A percentile compares a stretch with the other conserved stretches of the same genome.
phyloP scores from a whole-genome alignment of 768 basidiomycete genomes.

The Mycena metata region DNA sequence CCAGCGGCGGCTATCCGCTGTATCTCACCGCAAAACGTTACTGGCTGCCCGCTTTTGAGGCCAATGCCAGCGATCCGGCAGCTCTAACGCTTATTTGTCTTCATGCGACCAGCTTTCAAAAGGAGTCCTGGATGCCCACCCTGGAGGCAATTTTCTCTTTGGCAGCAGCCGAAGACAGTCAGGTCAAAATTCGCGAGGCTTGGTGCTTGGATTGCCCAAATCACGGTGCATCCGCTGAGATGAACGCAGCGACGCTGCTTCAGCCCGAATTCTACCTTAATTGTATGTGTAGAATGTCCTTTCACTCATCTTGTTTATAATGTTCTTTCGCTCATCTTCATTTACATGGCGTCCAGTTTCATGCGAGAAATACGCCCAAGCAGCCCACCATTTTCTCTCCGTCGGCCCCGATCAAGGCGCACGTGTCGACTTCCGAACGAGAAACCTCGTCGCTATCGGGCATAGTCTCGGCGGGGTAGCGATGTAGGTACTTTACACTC shows the following conservation, averaged over 20 bases:
- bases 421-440: slow-evolving; percentile 60
- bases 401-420: slow-evolving; percentile 54
- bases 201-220: slow-evolving; percentile 83
- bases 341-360: slow-evolving; percentile 57
- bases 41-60: slow-evolving; percentile 58
- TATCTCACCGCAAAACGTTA: slow-evolving; percentile 71
- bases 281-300: slow-evolving; percentile 52
- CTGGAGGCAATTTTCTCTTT: slow-evolving; percentile 62
- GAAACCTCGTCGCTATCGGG: slow-evolving; percentile 73
- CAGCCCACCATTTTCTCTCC: slow-evolving; percentile 68
- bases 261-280: slow-evolving; percentile 58
- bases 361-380: slow-evolving; percentile 73
- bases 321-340: slow-evolving; percentile 5
- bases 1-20: slow-evolving; percentile 60
- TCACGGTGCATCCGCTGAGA: slow-evolving; percentile 70
- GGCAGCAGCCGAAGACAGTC: slow-evolving; percentile 37
- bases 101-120: slow-evolving; percentile 81
- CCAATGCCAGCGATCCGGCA: slow-evolving; percentile 51
- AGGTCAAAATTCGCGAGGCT: slow-evolving; percentile 64
- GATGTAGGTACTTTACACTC: slow-evolving; percentile 58
- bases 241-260: slow-evolving; percentile 65
- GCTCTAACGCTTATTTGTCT: slow-evolving; percentile 72
- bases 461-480: slow-evolving; percentile 78
- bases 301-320: slow-evolving; percentile 38
- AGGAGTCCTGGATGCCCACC: slow-evolving; percentile 80